These are phyloP conservation scores for Apiospora sp. DNA, from an alignment of 2,329 filamentous ascomycete species.

Conservation along the genomic window DNA sequence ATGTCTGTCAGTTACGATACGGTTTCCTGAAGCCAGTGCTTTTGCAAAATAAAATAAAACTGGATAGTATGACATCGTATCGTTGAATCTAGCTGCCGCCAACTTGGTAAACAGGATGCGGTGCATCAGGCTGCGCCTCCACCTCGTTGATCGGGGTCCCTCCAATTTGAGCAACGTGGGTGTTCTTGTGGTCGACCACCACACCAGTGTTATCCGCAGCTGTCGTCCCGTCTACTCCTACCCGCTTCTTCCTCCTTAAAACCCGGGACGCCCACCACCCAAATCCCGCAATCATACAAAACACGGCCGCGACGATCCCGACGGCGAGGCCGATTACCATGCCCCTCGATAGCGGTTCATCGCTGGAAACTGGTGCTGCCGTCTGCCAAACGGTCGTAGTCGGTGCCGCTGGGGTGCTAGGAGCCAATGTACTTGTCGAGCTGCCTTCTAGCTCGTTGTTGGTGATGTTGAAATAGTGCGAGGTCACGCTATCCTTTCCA, in stretches of 20 bases:
- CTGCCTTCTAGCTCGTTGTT: too few relatives aligned
- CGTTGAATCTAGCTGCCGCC: too few relatives aligned
- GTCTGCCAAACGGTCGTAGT: background rate
- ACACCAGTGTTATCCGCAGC: background rate
- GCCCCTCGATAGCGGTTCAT: background rate
- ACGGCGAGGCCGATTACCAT: background rate
- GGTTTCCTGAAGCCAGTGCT: too few relatives aligned
- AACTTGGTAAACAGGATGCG: too few relatives aligned
- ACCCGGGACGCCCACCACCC: background rate
- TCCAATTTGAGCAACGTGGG: background rate
- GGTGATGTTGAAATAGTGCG: conserved; percentile 1
- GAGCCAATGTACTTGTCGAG: too few relatives aligned
- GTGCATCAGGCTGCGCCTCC: background rate
- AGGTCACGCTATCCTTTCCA: background rate
- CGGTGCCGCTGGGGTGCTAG: background rate
- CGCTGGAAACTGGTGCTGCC: background rate
- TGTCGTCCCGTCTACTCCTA: background rate
- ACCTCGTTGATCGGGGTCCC: background rate
- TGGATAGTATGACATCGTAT: too few relatives aligned
- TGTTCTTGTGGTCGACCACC: background rate
- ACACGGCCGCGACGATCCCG: background rate
- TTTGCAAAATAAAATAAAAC: too few relatives aligned
- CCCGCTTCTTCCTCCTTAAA: background rate
- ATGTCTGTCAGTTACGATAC: too few relatives aligned
- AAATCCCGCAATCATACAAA: background rate